A percentile compares a stretch with the other conserved stretches of the same genome.
Conservation (phyloP, 163 green algal genomes). For the Coccomyxa subellipsoidea region DNA sequence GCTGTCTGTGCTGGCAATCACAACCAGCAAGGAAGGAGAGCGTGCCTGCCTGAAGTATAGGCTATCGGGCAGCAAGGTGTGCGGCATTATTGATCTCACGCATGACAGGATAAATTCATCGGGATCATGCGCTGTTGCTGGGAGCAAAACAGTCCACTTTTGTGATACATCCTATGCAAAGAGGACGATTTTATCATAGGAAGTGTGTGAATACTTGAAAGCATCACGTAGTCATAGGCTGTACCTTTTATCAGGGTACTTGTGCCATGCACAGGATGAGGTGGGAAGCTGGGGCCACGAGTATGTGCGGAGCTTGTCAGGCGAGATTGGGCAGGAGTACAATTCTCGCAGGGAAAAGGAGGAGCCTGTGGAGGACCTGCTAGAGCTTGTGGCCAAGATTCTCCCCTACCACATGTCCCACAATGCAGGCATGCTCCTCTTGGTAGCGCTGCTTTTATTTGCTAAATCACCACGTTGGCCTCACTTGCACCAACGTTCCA, state of each 20-base stretch:
- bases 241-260: too few relatives aligned
- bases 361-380: slow-evolving; percentile 54
- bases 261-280: slow-evolving; percentile 49
- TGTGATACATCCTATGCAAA: too few relatives aligned
- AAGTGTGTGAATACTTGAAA: too few relatives aligned
- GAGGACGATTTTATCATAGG: too few relatives aligned
- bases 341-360: slow-evolving; percentile 44
- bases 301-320: slow-evolving; percentile 90
- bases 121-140: too few relatives aligned
- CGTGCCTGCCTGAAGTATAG: slow-evolving; percentile 84
- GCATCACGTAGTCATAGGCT: too few relatives aligned
- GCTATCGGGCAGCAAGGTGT: slow-evolving; percentile 54
- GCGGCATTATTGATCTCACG: too few relatives aligned
- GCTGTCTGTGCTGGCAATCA: slow-evolving; percentile 87
- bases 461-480: too few relatives aligned
- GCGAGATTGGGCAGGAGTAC: slow-evolving; percentile 81
- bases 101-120: too few relatives aligned
- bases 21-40: slow-evolving; percentile 64
- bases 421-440: slow-evolving; percentile 59
- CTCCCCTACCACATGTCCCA: slow-evolving; percentile 96
- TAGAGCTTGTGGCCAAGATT: slow-evolving; percentile 84
- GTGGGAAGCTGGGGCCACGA: slow-evolving; percentile 93
- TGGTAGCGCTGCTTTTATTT: too few relatives aligned
- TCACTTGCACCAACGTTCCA: too few relatives aligned
- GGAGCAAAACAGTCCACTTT: too few relatives aligned